These are phyloP conservation scores for Hymenoscyphus scutula DNA, from an alignment of 2,329 filamentous ascomycete genomes.

Conservation along the genomic window DNA sequence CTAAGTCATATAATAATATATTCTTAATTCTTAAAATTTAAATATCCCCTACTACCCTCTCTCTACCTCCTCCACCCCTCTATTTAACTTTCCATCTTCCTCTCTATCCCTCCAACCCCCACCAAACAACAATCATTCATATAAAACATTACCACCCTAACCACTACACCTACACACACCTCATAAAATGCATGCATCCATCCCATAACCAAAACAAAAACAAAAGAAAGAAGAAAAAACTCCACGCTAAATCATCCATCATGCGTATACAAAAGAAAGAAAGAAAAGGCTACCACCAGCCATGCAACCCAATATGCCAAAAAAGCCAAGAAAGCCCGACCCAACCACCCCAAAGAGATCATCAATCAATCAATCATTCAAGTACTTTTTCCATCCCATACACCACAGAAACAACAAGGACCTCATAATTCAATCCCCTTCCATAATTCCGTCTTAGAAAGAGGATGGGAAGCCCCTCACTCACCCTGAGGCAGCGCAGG, in stretches of 20 bases:
- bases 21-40: too few relatives aligned
- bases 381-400: background rate
- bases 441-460: too few relatives aligned
- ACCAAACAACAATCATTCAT: background rate
- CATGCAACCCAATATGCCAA: background rate
- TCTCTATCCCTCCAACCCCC: too few relatives aligned
- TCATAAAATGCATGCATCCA: background rate
- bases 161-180: background rate
- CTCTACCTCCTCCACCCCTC: too few relatives aligned
- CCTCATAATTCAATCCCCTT: background rate
- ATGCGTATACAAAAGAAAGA: background rate
- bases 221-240: background rate
- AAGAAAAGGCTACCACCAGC: too few relatives aligned
- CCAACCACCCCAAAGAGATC: background rate
- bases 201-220: background rate
- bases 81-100: too few relatives aligned
- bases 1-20: too few relatives aligned
- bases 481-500: slow-evolving; percentile 19
- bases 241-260: slow-evolving; percentile 12
- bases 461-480: too few relatives aligned
- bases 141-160: background rate
- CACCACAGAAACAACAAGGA: background rate
- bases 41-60: background rate
- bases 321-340: too few relatives aligned
- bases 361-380: slow-evolving; percentile 6